phyloP scores from a whole-genome alignment of 2,329 filamentous ascomycete species.

The Colletotrichum simmondsii region DNA sequence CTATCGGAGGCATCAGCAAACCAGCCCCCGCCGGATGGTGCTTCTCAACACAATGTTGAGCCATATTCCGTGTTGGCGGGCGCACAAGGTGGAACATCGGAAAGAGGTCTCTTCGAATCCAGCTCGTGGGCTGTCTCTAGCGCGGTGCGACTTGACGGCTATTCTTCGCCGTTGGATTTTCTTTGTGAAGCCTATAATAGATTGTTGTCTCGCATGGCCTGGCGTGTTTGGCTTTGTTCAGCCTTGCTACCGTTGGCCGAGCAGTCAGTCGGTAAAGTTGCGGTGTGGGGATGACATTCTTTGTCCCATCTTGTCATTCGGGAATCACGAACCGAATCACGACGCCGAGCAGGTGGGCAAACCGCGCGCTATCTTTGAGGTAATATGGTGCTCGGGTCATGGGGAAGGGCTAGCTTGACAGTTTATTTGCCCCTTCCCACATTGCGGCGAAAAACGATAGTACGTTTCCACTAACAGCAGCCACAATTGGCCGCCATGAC shows the following conservation, averaged over 20 bases:
- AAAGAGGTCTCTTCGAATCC: neutral
- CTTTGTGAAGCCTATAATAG: neutral
- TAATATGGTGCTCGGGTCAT: neutral
- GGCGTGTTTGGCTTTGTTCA: neutral
- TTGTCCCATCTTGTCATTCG: neutral
- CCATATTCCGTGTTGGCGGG: neutral
- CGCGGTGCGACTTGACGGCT: neutral
- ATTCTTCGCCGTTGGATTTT: neutral
- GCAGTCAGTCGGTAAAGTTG: neutral
- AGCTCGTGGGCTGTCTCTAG: neutral
- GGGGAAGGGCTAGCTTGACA: neutral
- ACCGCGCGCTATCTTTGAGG: neutral
- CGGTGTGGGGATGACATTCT: neutral
- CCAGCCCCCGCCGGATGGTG: neutral
- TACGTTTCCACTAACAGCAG: constrained; percentile 25
- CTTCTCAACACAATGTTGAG: neutral
- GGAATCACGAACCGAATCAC: neutral
- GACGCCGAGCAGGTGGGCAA: neutral
- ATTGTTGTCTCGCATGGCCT: neutral
- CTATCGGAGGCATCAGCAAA: neutral
- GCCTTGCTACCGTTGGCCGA: neutral
- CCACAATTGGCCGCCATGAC: constrained; percentile 29
- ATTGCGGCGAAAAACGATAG: constrained; percentile 18
- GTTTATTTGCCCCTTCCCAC: neutral
- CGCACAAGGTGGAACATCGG: neutral